Evolutionary conservation across 2,329 filamentous ascomycete species (phyloP).

Genomic region (Diaporthe aspalathi): DNA sequence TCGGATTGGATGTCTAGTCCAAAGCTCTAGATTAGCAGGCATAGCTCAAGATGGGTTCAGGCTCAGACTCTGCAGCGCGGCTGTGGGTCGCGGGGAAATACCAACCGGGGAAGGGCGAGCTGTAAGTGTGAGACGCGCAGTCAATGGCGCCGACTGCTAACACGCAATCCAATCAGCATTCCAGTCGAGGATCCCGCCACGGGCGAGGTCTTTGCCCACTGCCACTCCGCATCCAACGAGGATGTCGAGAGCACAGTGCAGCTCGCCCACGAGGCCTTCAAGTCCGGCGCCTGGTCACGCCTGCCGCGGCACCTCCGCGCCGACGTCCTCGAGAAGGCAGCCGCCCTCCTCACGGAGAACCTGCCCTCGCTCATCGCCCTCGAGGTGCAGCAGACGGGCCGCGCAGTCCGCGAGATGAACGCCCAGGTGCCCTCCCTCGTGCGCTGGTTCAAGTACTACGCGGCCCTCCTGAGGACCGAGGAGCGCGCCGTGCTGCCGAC

Average conservation of each 20-base stretch:
- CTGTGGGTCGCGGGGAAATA: conserved; percentile 42
- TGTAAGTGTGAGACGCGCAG: conserved; percentile 37
- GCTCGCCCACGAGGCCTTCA: conserved; percentile 59
- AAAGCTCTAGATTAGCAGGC: too few species aligned
- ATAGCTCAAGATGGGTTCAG: background rate
- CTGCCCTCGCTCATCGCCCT: conserved; percentile 69
- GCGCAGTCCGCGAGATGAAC: conserved; percentile 75
- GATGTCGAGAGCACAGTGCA: conserved; percentile 57
- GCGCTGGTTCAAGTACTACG: conserved; percentile 79
- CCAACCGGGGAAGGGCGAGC: conserved; percentile 38
- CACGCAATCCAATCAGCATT: conserved; percentile 38
- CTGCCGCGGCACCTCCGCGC: conserved; percentile 68
- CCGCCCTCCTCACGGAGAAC: conserved; percentile 61
- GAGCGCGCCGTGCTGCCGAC: conserved; percentile 76
- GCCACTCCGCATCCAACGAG: conserved; percentile 58
- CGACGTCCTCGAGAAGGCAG: conserved; percentile 70
- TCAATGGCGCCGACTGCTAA: background rate
- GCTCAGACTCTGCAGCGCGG: background rate
- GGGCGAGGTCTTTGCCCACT: conserved; percentile 44
- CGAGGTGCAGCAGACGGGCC: conserved; percentile 76
- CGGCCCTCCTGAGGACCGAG: conserved; percentile 73
- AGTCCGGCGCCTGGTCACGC: conserved; percentile 66
- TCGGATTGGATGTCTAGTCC: too few species aligned
- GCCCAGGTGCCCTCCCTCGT: conserved; percentile 75
- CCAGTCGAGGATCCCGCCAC: conserved; percentile 45